phyloP scores from a whole-genome alignment of 352 stramenopile genomes.

The Phytopythium boreale region DNA sequence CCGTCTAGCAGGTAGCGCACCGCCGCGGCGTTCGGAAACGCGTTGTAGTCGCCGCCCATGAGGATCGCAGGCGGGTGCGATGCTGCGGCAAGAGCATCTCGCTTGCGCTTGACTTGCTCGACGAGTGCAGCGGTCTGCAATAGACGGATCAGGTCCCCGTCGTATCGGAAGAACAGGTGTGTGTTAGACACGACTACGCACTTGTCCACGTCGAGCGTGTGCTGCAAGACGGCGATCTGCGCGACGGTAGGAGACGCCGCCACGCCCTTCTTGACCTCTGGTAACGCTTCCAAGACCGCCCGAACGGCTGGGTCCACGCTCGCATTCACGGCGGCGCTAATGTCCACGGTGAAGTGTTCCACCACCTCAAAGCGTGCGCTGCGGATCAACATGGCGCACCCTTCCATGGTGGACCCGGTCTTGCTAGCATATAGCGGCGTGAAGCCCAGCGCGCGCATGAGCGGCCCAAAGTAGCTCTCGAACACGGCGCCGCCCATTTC shows the following conservation, averaged over 20 bases:
- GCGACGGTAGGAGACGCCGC: slow-evolving; percentile 57
- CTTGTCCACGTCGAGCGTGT: slow-evolving; percentile 16
- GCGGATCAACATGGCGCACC: slow-evolving; percentile 56
- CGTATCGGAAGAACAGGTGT: slow-evolving; percentile 73
- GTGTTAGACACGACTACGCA: slow-evolving; percentile 67
- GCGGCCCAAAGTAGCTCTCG: slow-evolving; percentile 49
- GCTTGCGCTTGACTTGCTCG: slow-evolving; percentile 28
- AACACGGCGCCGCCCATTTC: slow-evolving; percentile 68
- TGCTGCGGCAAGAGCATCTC: slow-evolving; percentile 10
- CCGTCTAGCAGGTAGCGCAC: slow-evolving; percentile 53
- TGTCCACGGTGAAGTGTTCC: slow-evolving; percentile 37
- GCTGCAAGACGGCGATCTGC: slow-evolving; percentile 51
- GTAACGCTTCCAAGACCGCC: slow-evolving; percentile 37
- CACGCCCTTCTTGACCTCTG: slow-evolving; percentile 50
- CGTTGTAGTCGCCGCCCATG: slow-evolving; percentile 74
- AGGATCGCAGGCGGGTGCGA: slow-evolving; percentile 24
- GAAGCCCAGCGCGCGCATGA: slow-evolving; percentile 48
- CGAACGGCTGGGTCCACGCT: slow-evolving; percentile 29
- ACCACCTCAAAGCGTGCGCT: slow-evolving; percentile 47
- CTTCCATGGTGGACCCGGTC: slow-evolving; percentile 65
- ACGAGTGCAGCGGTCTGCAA: slow-evolving; percentile 53
- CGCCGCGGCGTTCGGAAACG: slow-evolving; percentile 42
- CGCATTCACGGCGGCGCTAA: slow-evolving; percentile 28
- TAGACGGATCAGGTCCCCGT: slow-evolving; percentile 64
- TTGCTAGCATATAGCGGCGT: slow-evolving; percentile 57